A percentile compares a stretch with the other conserved stretches of the same genome.
Evolutionary conservation across 2,329 filamentous ascomycete species (phyloP).

Genomic region (Ramularia endophylla): DNA sequence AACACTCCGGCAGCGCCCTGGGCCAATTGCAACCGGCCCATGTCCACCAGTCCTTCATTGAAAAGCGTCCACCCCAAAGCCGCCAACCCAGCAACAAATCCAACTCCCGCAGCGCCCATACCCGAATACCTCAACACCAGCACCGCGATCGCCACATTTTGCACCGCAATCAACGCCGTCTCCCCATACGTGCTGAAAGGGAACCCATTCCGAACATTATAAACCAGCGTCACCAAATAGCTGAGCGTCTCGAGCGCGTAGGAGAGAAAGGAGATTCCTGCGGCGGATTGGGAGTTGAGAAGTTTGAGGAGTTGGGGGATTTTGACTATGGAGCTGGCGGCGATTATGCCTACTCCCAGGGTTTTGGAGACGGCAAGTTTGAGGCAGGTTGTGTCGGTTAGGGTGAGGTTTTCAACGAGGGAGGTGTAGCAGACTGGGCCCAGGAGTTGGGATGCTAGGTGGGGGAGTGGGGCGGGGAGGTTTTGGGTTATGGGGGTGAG

Average conservation of each 20-base stretch:
- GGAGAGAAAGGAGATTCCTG: constrained; percentile 80
- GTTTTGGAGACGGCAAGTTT: constrained; percentile 89
- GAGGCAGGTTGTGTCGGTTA: constrained; percentile 69
- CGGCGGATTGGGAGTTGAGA: constrained; percentile 68
- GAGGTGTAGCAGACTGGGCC: constrained; percentile 78
- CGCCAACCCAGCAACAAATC: constrained; percentile 72
- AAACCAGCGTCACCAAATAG: constrained; percentile 84
- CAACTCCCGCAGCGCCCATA: constrained; percentile 59
- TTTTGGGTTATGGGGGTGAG: constrained; percentile 43
- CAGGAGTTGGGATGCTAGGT: constrained; percentile 72
- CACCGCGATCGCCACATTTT: constrained; percentile 85
- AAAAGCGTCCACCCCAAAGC: constrained; percentile 66
- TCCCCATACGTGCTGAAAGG: constrained; percentile 97
- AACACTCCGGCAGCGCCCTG: constrained; percentile 80
- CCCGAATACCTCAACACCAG: constrained; percentile 81
- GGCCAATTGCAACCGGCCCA: constrained; percentile 63
- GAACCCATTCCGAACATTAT: constrained; percentile 85
- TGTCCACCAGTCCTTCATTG: constrained; percentile 57
- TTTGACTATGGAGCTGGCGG: constrained; percentile 85
- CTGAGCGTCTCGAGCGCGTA: constrained; percentile 87
- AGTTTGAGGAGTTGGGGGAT: constrained; percentile 96
- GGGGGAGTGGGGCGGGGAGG: constrained; percentile 63
- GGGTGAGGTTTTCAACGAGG: constrained; percentile 78
- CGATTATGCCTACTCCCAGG: constrained; percentile 89
- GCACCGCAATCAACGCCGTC: constrained; percentile 81